Base-by-base conservation (phyloP, 2,329 filamentous ascomycete species). In the Aspergillus intermedius region DNA sequence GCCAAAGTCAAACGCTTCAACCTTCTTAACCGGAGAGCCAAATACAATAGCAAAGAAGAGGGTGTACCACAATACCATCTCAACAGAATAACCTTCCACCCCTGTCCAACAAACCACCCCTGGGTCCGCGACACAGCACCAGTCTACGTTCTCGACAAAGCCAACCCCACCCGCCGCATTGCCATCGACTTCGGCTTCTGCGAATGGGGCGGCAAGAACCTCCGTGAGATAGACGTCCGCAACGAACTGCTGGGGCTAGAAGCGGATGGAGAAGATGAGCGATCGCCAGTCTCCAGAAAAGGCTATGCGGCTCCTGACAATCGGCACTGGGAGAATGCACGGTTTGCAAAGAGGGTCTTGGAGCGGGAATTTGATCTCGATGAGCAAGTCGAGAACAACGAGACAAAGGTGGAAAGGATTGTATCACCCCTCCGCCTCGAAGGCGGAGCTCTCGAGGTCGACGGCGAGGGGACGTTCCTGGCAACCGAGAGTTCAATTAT, bases 381-480 rank as follows among this genome's bases (percentile, higher is more conserved):
- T 30, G 25, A 30, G 10, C 25, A 30, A 10, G 25, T 4, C 4
- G 10, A 4, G 25, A 12, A 30, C 10, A 30, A 12, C 10, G 25
- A 10, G 12, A 30, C 35, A 2, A 42, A 48, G 2, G 56, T 57
- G 15, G 49, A 46, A 15, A 37, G 39, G 8, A 42, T 60, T 2
- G 44, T 51, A 7, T 54, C 54, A 15, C 52, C 48, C 5, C 53
- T 63, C 13, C 49, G 54, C 4, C 46, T 54, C 2, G 63, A 66
- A 49, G 61, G 62, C 2, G 63, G 62, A 3, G 56, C 48, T 5
- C 44, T 66, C 3, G 60, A 61, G n/a, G 50, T 54, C 6, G 63
- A 66, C 37, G 63, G 63, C 8, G 57, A 65, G 21, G 63, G 63
- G 13, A 66, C 63, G 2, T 50, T 66, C 12, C 48, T 66, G 3